Conservation (phyloP, 1,284 basidiomycete species). For the Marasmius sp. region DNA sequence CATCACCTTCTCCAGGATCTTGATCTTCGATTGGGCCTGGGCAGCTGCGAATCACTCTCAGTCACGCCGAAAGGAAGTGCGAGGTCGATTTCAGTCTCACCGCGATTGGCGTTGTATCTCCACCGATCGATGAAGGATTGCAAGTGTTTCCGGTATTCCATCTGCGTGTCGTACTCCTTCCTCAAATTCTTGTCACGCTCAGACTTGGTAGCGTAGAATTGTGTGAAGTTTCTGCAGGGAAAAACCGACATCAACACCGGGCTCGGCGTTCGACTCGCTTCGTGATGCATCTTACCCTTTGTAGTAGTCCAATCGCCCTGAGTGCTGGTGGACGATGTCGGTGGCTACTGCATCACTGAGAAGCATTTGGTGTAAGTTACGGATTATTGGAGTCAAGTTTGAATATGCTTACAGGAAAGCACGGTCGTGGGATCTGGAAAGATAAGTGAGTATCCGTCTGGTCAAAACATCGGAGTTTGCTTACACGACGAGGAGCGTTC, state of each 20-base stretch:
- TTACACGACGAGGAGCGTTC: conserved; percentile 92
- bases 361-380: conserved; percentile 4
- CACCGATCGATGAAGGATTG: conserved; percentile 98
- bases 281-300: conserved; percentile 57
- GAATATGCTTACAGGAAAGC: conserved; percentile 77
- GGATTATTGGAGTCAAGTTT: background rate
- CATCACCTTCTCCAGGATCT: conserved; percentile 91
- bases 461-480: conserved; percentile 24
- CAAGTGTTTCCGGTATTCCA: conserved; percentile 92
- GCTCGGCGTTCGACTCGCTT: background rate
- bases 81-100: conserved; percentile 31
- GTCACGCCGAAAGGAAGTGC: background rate
- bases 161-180: conserved; percentile 94
- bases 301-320: conserved; percentile 91
- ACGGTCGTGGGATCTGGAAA: conserved; percentile 88
- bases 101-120: conserved; percentile 93
- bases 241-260: background rate
- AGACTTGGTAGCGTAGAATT: conserved; percentile 98
- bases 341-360: conserved; percentile 89
- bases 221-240: conserved; percentile 87
- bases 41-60: conserved; percentile 50
- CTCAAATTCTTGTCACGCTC: conserved; percentile 90
- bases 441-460: background rate
- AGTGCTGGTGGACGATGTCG: conserved; percentile 97
- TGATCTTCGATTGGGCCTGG: conserved; percentile 96